These are phyloP conservation scores for Paramyrothecium roridum DNA, from an alignment of 2,329 filamentous ascomycete genomes.

Conservation along the genomic window DNA sequence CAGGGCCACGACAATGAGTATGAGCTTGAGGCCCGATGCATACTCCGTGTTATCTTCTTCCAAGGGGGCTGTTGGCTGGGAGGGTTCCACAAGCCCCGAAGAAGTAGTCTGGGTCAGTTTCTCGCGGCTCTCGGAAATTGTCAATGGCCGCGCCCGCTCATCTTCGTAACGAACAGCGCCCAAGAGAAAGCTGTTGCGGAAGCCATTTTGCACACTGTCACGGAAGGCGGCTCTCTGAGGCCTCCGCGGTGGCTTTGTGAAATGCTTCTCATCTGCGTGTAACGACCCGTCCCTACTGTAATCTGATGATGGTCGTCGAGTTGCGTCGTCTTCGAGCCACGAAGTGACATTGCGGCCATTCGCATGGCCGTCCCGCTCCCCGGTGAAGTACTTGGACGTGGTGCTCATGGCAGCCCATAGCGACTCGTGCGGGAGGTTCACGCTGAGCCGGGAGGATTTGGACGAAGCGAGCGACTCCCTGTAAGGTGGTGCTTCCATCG, in stretches of 20 bases:
- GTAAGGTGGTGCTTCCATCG: slow-evolving; percentile 23
- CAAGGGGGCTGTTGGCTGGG: neutral
- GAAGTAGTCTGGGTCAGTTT: slow-evolving; percentile 15
- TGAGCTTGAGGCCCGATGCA: slow-evolving; percentile 20
- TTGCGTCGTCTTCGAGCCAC: slow-evolving; percentile 21
- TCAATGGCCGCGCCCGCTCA: slow-evolving; percentile 11
- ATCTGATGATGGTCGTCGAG: slow-evolving; percentile 16
- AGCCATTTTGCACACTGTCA: neutral
- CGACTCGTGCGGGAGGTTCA: slow-evolving; percentile 18
- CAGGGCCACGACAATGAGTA: slow-evolving; percentile 32
- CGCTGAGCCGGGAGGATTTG: slow-evolving; percentile 17
- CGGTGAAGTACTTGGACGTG: slow-evolving; percentile 19
- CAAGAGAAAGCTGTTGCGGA: slow-evolving; percentile 1
- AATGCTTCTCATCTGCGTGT: slow-evolving; percentile 13
- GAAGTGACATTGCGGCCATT: slow-evolving; percentile 13
- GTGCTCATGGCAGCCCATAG: slow-evolving; percentile 17
- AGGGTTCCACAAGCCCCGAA: neutral
- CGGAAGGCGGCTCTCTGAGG: slow-evolving; percentile 2
- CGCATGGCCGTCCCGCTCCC: slow-evolving; percentile 15
- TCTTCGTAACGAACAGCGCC: slow-evolving; percentile 8
- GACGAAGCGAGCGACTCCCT: slow-evolving; percentile 14
- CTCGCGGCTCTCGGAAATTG: slow-evolving; percentile 18
- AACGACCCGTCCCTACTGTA: slow-evolving; percentile 15
- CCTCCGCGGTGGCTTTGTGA: slow-evolving; percentile 8
- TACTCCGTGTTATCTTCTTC: slow-evolving; percentile 12